Evolutionary conservation across 2,329 filamentous ascomycete species (phyloP).

Genomic region (Coniella vitis): DNA sequence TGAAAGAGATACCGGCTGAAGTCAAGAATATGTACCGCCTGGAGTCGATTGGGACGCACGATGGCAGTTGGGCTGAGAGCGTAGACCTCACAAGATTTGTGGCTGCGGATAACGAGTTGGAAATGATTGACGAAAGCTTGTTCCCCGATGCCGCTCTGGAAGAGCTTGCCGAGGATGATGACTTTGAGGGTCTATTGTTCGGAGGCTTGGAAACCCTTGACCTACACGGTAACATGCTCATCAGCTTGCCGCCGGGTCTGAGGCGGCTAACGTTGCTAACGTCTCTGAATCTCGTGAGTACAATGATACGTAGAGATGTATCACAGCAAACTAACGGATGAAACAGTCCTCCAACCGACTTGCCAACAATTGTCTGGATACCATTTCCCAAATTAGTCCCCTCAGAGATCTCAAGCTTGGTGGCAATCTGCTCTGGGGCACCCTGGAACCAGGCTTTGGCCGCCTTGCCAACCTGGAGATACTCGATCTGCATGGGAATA

Average conservation of each 20-base stretch:
- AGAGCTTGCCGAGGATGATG: constrained; percentile 56
- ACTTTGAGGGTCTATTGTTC: constrained; percentile 68
- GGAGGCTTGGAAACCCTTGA: constrained; percentile 75
- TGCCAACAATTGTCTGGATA: constrained; percentile 61
- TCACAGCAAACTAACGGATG: constrained; percentile 19
- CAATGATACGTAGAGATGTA: constrained; percentile 25
- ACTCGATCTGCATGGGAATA: constrained; percentile 76
- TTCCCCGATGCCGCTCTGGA: constrained; percentile 68
- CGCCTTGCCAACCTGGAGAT: constrained; percentile 65
- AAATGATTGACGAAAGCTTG: constrained; percentile 61
- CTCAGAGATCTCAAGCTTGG: constrained; percentile 77
- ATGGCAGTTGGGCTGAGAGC: constrained; percentile 79
- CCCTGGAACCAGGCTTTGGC: constrained; percentile 56
- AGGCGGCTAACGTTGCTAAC: constrained; percentile 67
- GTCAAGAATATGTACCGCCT: constrained; percentile 88
- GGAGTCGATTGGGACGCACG: constrained; percentile 55
- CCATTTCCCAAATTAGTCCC: constrained; percentile 64
- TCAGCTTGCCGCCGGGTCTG: constrained; percentile 66
- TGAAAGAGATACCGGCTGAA: constrained; percentile 73
- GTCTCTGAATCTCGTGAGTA: constrained; percentile 65
- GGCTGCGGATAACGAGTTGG: constrained; percentile 84
- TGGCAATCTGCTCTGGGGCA: constrained; percentile 66
- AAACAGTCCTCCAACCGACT: constrained; percentile 73
- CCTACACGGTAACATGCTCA: constrained; percentile 76
- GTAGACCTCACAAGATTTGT: constrained; percentile 81